Evolutionary conservation across 2,329 filamentous ascomycete genomes (phyloP), one percentile per base, ranked within the genome.

Genomic region (Sporothrix globosa): DNA sequence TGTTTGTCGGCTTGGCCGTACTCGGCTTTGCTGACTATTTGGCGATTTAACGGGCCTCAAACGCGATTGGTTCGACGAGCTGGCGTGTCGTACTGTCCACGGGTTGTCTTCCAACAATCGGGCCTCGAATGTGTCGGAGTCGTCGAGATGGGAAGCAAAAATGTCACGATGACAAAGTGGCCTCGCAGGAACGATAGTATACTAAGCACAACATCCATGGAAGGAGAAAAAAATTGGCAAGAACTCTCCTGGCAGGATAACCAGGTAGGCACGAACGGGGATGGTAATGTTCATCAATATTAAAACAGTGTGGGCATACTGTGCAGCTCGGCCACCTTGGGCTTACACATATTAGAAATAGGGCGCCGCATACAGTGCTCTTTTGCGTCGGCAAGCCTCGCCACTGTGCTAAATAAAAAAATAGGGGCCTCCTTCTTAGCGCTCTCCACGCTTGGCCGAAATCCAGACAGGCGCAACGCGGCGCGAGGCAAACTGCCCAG

Each of bases 361-460:
- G 2, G 50, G 50, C 50, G 27, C 14, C 19, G 5, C 30, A 30
- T 6, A 63, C 58, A 61, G 66, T 69, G 70, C 50, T 44, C 14
- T 53, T 58, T 4, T 7, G 3, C 24, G 2, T 24, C 34, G 13
- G 21, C n/a, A n/a, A 19, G 6, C 4, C 14, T 46, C 9, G 6
- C 6, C 63, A 71, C 66, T 56, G 70, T 66, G 58, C 41, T 27
- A 27, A 46, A n/a, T n/a, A n/a, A 56, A 66, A 48, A 46, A 66
- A 65, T 67, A 67, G 65, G 69, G 69, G 66, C 50, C 48, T 48
- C 56, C 61, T 71, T 48, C 30, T 65, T 71, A 71, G 69, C 48
- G 69, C 61, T 68, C 69, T 71, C 69, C 69, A 68, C 58, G 66
- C 63, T 68, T 30, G 6, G 39, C 6, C 11, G 21, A 39, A 53